Evolutionary conservation across 1,284 basidiomycete species (phyloP).

Genomic region (Ceratobasidium sp.): DNA sequence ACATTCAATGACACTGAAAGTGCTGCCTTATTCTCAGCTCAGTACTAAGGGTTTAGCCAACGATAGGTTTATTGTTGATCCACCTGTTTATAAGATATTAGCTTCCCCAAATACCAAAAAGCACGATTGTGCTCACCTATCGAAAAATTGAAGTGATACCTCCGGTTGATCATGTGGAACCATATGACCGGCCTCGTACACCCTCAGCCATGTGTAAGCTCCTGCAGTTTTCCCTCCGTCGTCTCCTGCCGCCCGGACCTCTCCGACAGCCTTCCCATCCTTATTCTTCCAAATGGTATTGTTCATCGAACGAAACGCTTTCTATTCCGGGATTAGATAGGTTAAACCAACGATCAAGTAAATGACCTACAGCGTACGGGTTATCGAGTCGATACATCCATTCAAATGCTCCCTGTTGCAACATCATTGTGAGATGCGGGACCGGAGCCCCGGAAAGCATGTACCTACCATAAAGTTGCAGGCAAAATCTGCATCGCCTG

Average conservation of each 20-base stretch:
- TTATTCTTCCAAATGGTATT: conserved; percentile 28
- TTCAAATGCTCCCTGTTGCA: conserved; percentile 17
- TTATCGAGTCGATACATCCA: conserved; percentile 35
- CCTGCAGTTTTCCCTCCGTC: conserved; percentile 66
- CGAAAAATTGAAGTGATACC: conserved; percentile 28
- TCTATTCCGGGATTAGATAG: conserved; percentile 9
- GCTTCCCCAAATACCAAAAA: not conserved
- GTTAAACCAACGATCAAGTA: too few relatives aligned
- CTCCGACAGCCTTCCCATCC: conserved; percentile 63
- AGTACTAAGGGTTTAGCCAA: not conserved
- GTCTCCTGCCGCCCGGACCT: conserved; percentile 55
- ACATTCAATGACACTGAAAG: too few relatives aligned
- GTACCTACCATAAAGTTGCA: conserved; percentile 33
- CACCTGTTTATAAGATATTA: not conserved
- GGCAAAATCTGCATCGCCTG: conserved; percentile 35
- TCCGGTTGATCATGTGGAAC: conserved; percentile 57
- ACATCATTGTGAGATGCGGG: not conserved
- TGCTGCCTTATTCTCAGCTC: too few relatives aligned
- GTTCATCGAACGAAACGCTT: conserved; percentile 17
- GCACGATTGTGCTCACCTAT: conserved; percentile 1
- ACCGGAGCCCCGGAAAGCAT: not conserved
- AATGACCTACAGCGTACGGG: conserved; percentile 11
- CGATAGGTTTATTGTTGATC: conserved; percentile 17
- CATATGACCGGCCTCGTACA: conserved; percentile 68
- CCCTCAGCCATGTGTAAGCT: conserved; percentile 71